Evolutionary conservation across 257 asterid species (phyloP), one percentile per base, ranked within the genome.

Genomic region (Ligustrum vulgare): DNA sequence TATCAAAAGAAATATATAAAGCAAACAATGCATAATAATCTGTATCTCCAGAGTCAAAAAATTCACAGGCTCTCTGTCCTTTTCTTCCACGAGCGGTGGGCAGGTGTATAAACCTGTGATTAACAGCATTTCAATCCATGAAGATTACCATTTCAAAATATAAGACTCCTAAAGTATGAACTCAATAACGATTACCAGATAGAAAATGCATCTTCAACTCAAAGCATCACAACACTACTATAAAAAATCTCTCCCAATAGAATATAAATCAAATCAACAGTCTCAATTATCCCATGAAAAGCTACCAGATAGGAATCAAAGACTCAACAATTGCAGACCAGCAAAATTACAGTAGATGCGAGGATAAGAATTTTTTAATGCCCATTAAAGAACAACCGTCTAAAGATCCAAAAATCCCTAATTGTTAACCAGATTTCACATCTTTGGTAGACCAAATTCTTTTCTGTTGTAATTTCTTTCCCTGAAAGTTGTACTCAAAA

Each of bases 401-500:
- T 32, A 65, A 28, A 79, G 47, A 76, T 71, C 69, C 37, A 73
- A 47, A 33, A 54, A 45, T 70, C n/a, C 47, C 33, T 60, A 6
- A 54, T 66, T 32, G 67, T 25, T 60, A 8, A 60, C 33, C 6
- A 23, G 16, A 60, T 60, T 77, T 72, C 79, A 71, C 81, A 67
- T 75, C 56, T 54, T 28, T 16, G 54, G 70, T 28, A 74, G 32
- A 35, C 22, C 35, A 49, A 69, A 22, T 32, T 35, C 3, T 67
- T 64, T n/a, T 41, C 56, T 22, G 66, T 41, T 37, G 16, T 32
- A 8, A 28, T 23, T 49, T 49, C 28, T 58, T 20, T 23, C 45
- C 13, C 16, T 18, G 51, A 36, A 54, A 34, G 58, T 74, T 13
- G 22, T 65, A 67, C 51, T 22, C n/a, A 13, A 22, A 3, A 36